Conservation (phyloP, 208 protist genomes). For the Leishmania mexicana region DNA sequence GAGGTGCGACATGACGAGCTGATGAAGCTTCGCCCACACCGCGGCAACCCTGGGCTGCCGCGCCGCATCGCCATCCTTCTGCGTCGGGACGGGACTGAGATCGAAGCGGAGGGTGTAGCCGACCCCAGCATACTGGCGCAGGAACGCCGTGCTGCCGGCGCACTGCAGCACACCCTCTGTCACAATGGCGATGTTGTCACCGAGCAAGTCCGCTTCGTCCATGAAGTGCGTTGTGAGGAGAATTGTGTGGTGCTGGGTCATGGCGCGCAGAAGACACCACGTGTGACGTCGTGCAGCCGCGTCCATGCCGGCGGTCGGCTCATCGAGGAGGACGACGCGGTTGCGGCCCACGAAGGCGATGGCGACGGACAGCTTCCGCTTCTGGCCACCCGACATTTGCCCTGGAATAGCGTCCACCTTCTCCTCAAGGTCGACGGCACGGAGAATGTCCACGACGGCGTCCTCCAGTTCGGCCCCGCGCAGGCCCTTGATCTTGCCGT, state of each 20-base stretch:
- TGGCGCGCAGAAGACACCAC: conserved; percentile 61
- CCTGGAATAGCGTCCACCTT: conserved; percentile 47
- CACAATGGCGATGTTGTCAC: conserved; percentile 92
- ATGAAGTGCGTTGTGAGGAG: conserved; percentile 93
- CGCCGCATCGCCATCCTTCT: conserved; percentile 2
- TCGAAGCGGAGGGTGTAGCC: conserved; percentile 66
- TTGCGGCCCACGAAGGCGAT: conserved; percentile 82
- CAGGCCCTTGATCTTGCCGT: conserved; percentile 93
- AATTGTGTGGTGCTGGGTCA: conserved; percentile 63
- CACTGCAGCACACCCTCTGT: conserved; percentile 55
- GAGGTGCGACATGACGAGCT: conserved; percentile 32
- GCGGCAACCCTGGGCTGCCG: conserved; percentile 16
- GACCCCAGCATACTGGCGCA: conserved; percentile 52
- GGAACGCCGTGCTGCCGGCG: conserved; percentile 56
- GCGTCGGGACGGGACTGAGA: conserved; percentile 9
- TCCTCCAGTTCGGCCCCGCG: conserved; percentile 42
- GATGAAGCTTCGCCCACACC: conserved; percentile 34
- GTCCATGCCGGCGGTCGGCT: conserved; percentile 93
- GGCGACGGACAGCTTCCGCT: conserved; percentile 79
- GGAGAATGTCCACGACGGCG: conserved; percentile 40
- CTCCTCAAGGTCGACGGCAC: conserved; percentile 55
- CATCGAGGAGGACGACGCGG: conserved; percentile 81
- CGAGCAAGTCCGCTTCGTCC: conserved; percentile 97
- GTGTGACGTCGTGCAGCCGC: conserved; percentile 63
- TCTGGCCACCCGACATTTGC: conserved; percentile 62